These are phyloP conservation scores for Bryoerythrophyllum caledonicum DNA, from an alignment of 225 moss, liverwort and hornwort species.

Conservation along the genomic window DNA sequence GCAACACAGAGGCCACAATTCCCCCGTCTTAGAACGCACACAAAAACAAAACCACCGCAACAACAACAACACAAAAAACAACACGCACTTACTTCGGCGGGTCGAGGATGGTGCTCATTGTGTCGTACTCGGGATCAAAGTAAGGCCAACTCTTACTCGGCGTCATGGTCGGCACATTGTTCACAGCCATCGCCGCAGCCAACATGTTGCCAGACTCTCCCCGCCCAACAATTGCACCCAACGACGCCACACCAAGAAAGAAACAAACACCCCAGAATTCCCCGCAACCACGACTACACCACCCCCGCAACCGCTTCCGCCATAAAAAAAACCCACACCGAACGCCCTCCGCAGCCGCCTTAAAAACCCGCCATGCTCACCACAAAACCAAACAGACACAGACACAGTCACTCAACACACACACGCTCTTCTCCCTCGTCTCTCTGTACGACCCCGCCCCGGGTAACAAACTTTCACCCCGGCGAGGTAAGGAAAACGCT, in stretches of 20 bases:
- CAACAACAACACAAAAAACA: background rate
- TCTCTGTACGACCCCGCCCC: background rate
- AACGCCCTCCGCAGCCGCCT: no score
- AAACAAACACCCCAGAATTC: background rate
- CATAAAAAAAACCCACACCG: no score
- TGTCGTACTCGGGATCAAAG: slow-evolving; percentile 61
- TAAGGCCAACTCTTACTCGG: slow-evolving; percentile 54
- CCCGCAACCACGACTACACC: background rate
- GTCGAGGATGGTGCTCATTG: slow-evolving; percentile 54
- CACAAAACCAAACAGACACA: no score
- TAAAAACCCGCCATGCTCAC: no score
- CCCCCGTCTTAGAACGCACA: background rate
- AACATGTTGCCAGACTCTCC: slow-evolving; percentile 39
- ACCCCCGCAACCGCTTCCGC: no score
- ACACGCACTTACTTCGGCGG: slow-evolving; percentile 49
- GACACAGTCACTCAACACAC: no score
- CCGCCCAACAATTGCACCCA: background rate
- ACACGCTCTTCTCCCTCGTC: no score
- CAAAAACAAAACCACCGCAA: background rate
- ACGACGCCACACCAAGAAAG: slow-evolving; percentile 26
- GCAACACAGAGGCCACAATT: slow-evolving; percentile 8
- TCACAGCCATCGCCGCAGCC: slow-evolving; percentile 42
- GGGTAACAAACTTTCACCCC: background rate
- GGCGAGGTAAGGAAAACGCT: background rate
- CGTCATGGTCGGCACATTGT: slow-evolving; percentile 41